Base-by-base conservation (phyloP, 169 alveolate genomes). In the Eimeria acervulina region DNA sequence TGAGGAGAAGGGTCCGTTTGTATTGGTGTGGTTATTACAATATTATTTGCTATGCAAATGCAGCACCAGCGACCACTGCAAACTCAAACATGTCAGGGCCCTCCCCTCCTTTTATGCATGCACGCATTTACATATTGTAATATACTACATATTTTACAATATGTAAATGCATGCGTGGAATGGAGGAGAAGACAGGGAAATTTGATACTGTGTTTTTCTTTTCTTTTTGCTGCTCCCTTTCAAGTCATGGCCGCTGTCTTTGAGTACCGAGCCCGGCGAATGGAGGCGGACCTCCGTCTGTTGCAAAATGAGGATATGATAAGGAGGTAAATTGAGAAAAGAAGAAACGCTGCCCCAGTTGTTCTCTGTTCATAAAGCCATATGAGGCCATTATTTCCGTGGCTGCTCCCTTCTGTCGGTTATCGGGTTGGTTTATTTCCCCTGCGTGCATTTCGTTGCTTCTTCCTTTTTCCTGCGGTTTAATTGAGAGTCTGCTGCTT, bases 221-320 rank as follows among this genome's bases (percentile, higher is more conserved):
- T 12, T 66, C 40, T 59, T n/a, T n/a, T n/a, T n/a, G n/a, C n/a
- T n/a, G n/a, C n/a, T n/a, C n/a, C n/a, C n/a, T n/a, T n/a, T n/a
- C n/a, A n/a, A 93, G 96, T 55, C n/a, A 47, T 95, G 2, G 96
- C 97, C 19, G 92, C 92, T n/a, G 94, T 93, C 52, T 95, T 95
- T 80, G 97, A 96, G 38, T 95, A 93, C 80, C 95, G 97, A 85
- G 96, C 96, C 59, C 90, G 97, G 44, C 90, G 97, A 63, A 97
- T 97, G 38, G 97, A 97, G 89, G 94, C 96, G 40, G 97, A 97
- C 33, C 95, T 97, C 72, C 93, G 74, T 38, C 80, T 96, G 51
- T 84, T 97, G 40, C 98, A 97, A 72, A 87, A 95, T 59, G 97
- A 97, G 44, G 98, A 97, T 72, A 94, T 95, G 87, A 93, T 96